Percentiles rank a stretch among this genome's conserved stretches.
Evolutionary conservation across 495 filamentous ascomycete genomes (phyloP).

Genomic region (Neurospora sp.): DNA sequence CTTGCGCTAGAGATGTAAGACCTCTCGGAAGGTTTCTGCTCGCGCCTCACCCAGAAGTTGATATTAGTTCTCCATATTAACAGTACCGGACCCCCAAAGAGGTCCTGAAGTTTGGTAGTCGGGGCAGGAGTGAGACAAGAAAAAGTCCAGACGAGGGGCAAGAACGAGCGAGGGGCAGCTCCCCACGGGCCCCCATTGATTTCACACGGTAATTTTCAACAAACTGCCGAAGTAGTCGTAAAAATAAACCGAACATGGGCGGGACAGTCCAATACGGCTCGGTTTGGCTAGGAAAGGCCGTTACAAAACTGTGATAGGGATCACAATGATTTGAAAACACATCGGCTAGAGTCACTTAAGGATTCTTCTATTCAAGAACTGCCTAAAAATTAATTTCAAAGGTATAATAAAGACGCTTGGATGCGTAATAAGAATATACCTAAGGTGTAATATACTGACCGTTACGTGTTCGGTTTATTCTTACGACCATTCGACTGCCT

Average conservation of each 20-base stretch:
- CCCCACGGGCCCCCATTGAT: background rate
- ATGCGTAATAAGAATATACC: too few relatives aligned
- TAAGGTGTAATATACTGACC: too few relatives aligned
- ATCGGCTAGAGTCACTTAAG: too few relatives aligned
- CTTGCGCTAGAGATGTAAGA: background rate
- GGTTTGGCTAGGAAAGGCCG: too few relatives aligned
- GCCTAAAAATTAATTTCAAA: too few relatives aligned
- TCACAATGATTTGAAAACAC: background rate
- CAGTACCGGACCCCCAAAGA: background rate
- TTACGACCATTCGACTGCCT: background rate
- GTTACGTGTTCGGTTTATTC: too few relatives aligned
- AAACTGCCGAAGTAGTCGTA: background rate
- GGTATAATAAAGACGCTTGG: too few relatives aligned
- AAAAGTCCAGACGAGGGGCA: background rate
- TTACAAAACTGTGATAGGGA: too few relatives aligned
- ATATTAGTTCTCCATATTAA: background rate
- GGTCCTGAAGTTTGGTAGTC: background rate
- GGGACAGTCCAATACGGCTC: too few relatives aligned
- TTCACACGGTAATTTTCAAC: background rate
- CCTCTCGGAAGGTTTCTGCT: background rate
- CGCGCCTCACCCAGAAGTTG: background rate
- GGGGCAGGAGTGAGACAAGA: background rate
- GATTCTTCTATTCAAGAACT: too few relatives aligned
- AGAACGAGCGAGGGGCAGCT: background rate
- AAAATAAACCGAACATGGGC: too few relatives aligned